Percentiles rank a stretch among this genome's conserved stretches.
These are phyloP conservation scores for Trichosporon sp. DNA, from an alignment of 1,284 basidiomycete genomes.

Conservation along the genomic window DNA sequence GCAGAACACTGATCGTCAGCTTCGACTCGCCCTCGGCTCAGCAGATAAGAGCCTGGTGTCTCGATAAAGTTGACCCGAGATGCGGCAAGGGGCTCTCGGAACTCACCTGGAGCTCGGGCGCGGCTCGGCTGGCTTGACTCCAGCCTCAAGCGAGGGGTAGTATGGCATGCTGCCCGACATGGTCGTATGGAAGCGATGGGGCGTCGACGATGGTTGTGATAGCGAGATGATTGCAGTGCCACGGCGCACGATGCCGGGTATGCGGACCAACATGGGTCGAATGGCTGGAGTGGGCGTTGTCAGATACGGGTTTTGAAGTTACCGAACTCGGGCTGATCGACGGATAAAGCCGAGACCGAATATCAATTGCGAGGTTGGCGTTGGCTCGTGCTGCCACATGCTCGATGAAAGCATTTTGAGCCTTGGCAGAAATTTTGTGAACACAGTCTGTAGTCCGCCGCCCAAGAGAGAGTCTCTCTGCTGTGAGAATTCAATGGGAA, in stretches of 20 bases:
- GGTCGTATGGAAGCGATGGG: background rate
- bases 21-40: too few species aligned
- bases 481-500: too few species aligned
- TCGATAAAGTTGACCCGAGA: background rate
- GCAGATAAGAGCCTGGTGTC: too few species aligned
- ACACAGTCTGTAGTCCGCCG: too few species aligned
- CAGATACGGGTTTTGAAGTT: constrained; percentile 2
- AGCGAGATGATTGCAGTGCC: background rate
- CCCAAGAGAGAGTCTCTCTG: too few species aligned
- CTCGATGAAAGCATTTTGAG: too few species aligned
- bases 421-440: too few species aligned
- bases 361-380: background rate
- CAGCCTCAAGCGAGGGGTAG: background rate
- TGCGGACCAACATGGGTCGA: background rate
- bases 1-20: constrained; percentile 8
- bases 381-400: too few species aligned
- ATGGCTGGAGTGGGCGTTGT: background rate
- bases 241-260: background rate
- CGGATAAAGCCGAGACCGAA: background rate
- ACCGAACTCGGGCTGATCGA: background rate
- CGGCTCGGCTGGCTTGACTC: background rate
- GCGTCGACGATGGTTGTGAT: background rate
- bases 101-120: background rate
- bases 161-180: background rate
- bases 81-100: background rate